Percentiles rank a stretch among this genome's conserved stretches.
Conservation (phyloP, 2,329 filamentous ascomycete genomes). For the Colletotrichum tropicicola region DNA sequence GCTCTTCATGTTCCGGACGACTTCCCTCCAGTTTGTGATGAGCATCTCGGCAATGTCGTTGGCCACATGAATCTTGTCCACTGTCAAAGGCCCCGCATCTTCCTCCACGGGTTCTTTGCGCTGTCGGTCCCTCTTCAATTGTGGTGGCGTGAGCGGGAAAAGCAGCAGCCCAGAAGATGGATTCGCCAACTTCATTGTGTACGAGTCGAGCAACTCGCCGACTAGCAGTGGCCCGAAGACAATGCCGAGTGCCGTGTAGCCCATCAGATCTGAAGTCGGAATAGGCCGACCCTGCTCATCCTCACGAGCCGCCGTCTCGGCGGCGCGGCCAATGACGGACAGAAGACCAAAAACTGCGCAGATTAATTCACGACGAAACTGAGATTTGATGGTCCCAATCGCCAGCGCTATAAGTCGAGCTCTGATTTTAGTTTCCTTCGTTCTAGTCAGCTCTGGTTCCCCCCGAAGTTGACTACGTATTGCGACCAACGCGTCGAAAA, state of each 20-base stretch:
- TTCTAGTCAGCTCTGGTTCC: conserved; percentile 59
- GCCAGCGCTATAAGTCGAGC: conserved; percentile 73
- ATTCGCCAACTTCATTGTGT: conserved; percentile 55
- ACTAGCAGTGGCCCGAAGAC: conserved; percentile 72
- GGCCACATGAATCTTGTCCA: conserved; percentile 67
- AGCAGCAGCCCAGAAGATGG: conserved; percentile 51
- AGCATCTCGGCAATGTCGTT: conserved; percentile 72
- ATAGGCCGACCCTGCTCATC: conserved; percentile 60
- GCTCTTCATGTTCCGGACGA: conserved; percentile 67
- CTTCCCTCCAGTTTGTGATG: conserved; percentile 70
- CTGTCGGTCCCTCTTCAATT: conserved; percentile 48
- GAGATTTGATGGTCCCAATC: conserved; percentile 66
- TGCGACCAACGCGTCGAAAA: conserved; percentile 70
- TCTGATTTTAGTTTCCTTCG: conserved; percentile 64
- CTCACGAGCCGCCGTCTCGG: conserved; percentile 62
- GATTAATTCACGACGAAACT: conserved; percentile 69
- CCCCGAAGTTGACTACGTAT: conserved; percentile 65
- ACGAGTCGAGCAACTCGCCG: conserved; percentile 63
- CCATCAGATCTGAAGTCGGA: conserved; percentile 69
- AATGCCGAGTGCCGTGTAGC: conserved; percentile 69
- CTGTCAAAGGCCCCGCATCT: conserved; percentile 39
- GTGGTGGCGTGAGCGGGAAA: conserved; percentile 54
- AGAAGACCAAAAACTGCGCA: conserved; percentile 74
- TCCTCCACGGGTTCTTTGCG: conserved; percentile 34
- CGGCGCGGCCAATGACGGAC: conserved; percentile 66